Base-by-base conservation (phyloP, 768 basidiomycete genomes). In the Lactifluus volemus region DNA sequence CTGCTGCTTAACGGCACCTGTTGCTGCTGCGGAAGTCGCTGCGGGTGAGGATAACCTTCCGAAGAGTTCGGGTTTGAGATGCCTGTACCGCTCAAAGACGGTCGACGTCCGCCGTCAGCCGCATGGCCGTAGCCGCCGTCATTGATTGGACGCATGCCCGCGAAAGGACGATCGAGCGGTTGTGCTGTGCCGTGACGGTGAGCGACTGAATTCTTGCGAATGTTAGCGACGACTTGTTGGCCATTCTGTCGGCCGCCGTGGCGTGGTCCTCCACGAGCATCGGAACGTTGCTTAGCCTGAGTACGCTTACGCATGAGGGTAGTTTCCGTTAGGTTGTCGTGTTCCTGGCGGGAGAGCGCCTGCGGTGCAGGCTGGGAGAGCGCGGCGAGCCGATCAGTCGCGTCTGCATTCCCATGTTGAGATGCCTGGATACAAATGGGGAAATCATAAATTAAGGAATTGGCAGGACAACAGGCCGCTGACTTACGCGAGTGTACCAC, bases 231-330 rank as follows among this genome's bases (percentile, higher is more conserved):
- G 29, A 85, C 78, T 53, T 74, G 74, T 25, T 70, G 70, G 0
- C 76, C 70, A 30, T 81, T 78, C 14, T 11, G 58, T 68, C 61
- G 64, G 70, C 65, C 67, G 5, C 44, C 38, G 0, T 45, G 54
- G 6, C 68, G 42, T 17, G 44, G 61, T 41, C 56, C 57, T 32
- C 67, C 68, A 11, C 63, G 65, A 42, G 70, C 72, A 14, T 79
- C 77, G 42, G 82, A 81, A 25, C 84, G 76, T 67, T 84, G 76
- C 63, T 83, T 82, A 56, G 80, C 94, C 74, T 69, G 79, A 0
- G 93, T 97, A 15, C 92, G 83, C 63, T 84, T 88, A 1, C 95
- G 79, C 8, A 95, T 86, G 49, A 98, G 83, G 59, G 85, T 92
- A 55, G 73, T 75, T 68, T 93, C 86, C 8, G 92, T 88, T 63